Evolutionary conservation across 805 yeast species (phyloP), one percentile per base, ranked within the genome.

Genomic region (Ogataea kodamae): DNA sequence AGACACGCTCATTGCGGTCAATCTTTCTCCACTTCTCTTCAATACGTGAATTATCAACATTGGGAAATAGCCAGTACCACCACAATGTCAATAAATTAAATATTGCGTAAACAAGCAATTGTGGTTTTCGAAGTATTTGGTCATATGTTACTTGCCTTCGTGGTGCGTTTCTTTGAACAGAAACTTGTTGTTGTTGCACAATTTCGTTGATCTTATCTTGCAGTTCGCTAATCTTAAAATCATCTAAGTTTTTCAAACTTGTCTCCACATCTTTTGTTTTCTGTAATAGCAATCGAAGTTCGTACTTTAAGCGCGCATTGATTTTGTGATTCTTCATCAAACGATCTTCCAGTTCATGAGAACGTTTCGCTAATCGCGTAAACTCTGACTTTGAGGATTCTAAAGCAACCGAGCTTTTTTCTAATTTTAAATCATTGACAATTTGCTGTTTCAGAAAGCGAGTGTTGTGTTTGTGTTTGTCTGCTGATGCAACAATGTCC

Each of bases 241-340:
- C 61, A 28, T 54, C 43, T 24, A 62, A 35, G n/a, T 59, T 54
- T 28, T 50, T 52, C 22, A 61, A 41, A 27, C 78, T 68, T 17
- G 77, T 78, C 46, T 79, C 84, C 6, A 81, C 79, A 46, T 83
- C 92, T 26, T 74, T 68, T 28, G 83, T 69, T 45, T 81, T 77
- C 14, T 72, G 69, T 19, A 69, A 69, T 18, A 83, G 55, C 25
- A 78, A 61, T 13, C 82, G 59, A 27, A 78, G 61, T 50, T 83
- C 90, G 53, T 83, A 83, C 45, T 76, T 74, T 31, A 83, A 54
- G 41, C 79, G 64, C 3, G 84, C 78, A 20, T 74, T 70, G 31
- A 75, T 58, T 6, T 78, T 70, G 31, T 71, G 73, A 11, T 78
- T 60, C 39, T 78, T 81, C 16, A 58, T 53, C 33, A 70, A 51